Percentiles rank a stretch among this genome's conserved stretches.
Evolutionary conservation across 2,329 filamentous ascomycete genomes (phyloP).

Genomic region (Dothideomycetidae sp.): DNA sequence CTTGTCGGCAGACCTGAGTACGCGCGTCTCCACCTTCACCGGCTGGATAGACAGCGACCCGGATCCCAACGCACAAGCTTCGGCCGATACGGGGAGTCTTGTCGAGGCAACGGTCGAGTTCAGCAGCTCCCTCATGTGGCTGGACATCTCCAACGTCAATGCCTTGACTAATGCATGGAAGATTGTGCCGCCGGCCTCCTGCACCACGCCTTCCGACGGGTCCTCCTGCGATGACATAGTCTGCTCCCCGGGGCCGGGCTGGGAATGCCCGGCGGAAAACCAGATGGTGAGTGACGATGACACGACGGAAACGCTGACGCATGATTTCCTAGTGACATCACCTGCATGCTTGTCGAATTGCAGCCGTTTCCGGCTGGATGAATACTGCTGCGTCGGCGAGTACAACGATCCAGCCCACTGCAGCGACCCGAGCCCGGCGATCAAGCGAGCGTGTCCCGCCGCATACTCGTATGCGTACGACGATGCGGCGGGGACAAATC

Average conservation of each 20-base stretch:
- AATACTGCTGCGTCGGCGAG: neutral
- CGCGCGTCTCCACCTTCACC: neutral
- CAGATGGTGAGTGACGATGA: too few species aligned
- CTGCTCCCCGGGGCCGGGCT: neutral
- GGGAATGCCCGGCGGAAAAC: neutral
- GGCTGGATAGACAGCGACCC: neutral
- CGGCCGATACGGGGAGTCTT: neutral
- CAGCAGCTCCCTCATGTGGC: neutral
- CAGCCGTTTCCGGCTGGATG: neutral
- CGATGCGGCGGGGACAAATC: neutral
- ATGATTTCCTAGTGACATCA: neutral
- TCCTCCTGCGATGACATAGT: neutral
- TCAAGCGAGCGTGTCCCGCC: neutral
- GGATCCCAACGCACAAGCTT: neutral
- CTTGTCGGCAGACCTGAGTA: too few species aligned
- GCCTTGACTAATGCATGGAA: neutral
- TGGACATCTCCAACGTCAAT: constrained; percentile 1
- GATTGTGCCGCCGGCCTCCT: neutral
- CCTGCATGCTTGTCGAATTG: neutral
- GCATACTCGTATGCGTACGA: constrained; percentile 1
- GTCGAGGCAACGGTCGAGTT: neutral
- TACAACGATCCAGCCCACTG: neutral
- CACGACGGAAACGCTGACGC: too few species aligned
- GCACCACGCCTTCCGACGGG: neutral
- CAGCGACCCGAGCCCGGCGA: neutral